Evolutionary conservation across 139 green algal species (phyloP).

Genomic region (Ettlia oleoabundans): DNA sequence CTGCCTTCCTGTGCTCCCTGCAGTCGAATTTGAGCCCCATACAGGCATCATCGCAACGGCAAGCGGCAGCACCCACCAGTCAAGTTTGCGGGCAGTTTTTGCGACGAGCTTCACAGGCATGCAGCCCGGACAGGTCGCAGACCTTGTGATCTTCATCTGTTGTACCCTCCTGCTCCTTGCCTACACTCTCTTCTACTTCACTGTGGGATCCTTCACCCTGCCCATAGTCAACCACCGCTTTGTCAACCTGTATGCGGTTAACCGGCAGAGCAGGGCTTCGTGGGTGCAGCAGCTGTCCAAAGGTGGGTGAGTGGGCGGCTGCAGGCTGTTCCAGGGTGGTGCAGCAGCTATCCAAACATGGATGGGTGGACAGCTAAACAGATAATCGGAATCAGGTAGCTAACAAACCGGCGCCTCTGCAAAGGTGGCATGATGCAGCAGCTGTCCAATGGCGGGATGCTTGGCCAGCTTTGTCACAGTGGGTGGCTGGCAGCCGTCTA

Average conservation of each 20-base stretch:
- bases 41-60: no score
- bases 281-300: slow-evolving; percentile 16
- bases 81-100: no score
- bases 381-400: no score
- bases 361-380: background rate
- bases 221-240: background rate
- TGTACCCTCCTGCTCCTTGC: background rate
- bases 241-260: background rate
- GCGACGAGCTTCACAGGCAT: background rate
- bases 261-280: background rate
- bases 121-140: background rate
- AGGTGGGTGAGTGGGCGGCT: background rate
- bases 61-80: no score
- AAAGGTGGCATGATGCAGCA: no score
- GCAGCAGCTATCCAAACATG: background rate
- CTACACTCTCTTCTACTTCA: slow-evolving; percentile 29
- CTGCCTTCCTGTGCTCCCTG: no score
- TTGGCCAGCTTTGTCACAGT: no score
- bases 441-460: no score
- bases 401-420: no score
- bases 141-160: slow-evolving; percentile 20
- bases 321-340: background rate
- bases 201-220: background rate
- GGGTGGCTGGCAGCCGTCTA: no score
- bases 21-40: no score